These are phyloP conservation scores for Letharia columbiana DNA, from an alignment of 495 filamentous ascomycete species.

Conservation along the genomic window DNA sequence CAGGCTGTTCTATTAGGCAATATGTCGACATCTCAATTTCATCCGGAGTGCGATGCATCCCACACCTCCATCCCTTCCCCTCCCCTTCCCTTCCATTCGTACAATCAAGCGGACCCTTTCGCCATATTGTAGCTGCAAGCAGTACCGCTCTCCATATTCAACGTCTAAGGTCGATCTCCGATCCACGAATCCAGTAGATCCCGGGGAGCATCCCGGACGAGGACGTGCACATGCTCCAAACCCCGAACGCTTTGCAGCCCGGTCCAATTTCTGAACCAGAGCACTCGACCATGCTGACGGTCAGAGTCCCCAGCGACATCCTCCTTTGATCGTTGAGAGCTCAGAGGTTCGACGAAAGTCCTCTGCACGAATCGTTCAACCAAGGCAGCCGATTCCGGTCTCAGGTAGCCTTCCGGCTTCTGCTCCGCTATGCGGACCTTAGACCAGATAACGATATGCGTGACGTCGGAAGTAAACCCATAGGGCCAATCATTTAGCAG, in stretches of 20 bases:
- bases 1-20: neutral
- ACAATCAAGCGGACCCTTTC: neutral
- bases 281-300: constrained; percentile 43
- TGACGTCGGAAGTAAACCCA: constrained; percentile 46
- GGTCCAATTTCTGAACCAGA: constrained; percentile 80
- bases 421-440: constrained; percentile 51
- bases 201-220: constrained; percentile 18
- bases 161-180: constrained; percentile 15
- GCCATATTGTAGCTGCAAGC: neutral
- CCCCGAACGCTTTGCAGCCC: constrained; percentile 64
- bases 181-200: constrained; percentile 18
- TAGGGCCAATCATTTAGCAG: constrained; percentile 74
- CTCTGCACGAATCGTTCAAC: constrained; percentile 51
- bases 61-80: neutral
- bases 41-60: neutral
- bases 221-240: constrained; percentile 55
- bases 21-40: neutral
- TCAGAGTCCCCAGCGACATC: constrained; percentile 29
- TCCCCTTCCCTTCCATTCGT: neutral
- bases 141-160: neutral
- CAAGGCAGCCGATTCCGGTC: constrained; percentile 42
- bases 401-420: constrained; percentile 53
- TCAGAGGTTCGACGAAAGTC: constrained; percentile 41
- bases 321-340: constrained; percentile 28
- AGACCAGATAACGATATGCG: constrained; percentile 63